Conservation (phyloP, 2,329 filamentous ascomycete genomes). For the Fusarium nisikadoi region DNA sequence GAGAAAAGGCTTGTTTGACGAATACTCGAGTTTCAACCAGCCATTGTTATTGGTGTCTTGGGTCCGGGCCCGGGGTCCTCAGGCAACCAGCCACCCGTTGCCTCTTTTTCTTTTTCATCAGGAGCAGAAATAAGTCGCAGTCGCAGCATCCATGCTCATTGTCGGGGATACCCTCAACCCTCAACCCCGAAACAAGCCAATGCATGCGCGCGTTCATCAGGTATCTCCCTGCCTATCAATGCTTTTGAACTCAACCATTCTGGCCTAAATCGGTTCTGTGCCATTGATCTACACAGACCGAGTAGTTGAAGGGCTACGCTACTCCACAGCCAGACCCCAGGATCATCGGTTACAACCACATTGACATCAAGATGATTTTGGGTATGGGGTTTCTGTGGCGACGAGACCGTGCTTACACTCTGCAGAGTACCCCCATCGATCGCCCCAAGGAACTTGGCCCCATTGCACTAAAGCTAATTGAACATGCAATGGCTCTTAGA, state of each 20-base stretch:
- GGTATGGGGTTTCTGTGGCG: conserved; percentile 5
- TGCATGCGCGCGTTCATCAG: not conserved
- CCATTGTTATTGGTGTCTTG: not conserved
- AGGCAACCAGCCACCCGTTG: not conserved
- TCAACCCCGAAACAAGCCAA: not conserved
- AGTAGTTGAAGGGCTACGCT: not conserved
- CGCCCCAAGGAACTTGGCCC: not conserved
- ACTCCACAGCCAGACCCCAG: not conserved
- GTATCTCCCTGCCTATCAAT: not conserved
- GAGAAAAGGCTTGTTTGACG: not conserved
- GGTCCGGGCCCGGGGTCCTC: not conserved
- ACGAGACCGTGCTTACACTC: not conserved
- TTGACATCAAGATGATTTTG: not conserved
- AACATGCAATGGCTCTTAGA: no score
- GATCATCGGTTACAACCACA: not conserved
- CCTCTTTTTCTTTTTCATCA: not conserved
- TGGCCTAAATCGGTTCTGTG: not conserved
- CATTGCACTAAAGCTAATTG: not conserved
- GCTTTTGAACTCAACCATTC: not conserved
- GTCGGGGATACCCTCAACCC: not conserved
- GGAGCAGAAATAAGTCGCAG: not conserved
- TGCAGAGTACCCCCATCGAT: not conserved
- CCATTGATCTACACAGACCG: not conserved
- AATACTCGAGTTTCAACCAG: not conserved
- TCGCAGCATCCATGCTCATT: not conserved